Evolutionary conservation across 768 basidiomycete species (phyloP).

Genomic region (Tricholoma flavovirens): DNA sequence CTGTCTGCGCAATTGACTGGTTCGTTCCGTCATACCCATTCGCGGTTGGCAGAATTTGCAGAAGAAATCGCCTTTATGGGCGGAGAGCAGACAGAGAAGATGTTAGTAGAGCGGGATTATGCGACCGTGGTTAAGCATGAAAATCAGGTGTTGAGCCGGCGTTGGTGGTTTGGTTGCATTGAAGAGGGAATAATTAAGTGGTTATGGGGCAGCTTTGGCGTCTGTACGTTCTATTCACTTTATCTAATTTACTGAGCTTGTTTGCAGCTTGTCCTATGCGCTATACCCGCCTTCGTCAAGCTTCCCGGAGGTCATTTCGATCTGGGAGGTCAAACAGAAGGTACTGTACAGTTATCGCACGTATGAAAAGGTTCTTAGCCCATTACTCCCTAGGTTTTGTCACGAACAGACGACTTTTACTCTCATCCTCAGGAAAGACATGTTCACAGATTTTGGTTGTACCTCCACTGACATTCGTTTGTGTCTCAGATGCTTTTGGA

Average conservation of each 20-base stretch:
- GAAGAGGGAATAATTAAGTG: conserved; percentile 97
- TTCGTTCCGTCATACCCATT: conserved; percentile 86
- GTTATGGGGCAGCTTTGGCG: conserved; percentile 94
- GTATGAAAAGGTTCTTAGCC: not conserved
- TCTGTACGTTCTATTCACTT: conserved; percentile 32
- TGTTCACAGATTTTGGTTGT: not conserved
- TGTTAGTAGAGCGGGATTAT: conserved; percentile 85
- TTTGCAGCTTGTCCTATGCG: conserved; percentile 72
- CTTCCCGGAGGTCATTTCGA: conserved; percentile 70
- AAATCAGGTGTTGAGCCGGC: conserved; percentile 67
- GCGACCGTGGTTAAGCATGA: conserved; percentile 81
- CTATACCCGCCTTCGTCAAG: conserved; percentile 90
- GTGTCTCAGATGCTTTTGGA: conserved; percentile 75
- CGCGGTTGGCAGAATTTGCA: conserved; percentile 81
- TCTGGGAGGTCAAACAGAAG: conserved; percentile 86
- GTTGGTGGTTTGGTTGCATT: conserved; percentile 86
- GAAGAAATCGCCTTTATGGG: conserved; percentile 88
- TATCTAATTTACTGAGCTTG: conserved; percentile 6
- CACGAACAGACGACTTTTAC: conserved; percentile 85
- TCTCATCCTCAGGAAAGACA: conserved; percentile 72
- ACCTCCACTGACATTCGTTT: conserved; percentile 2
- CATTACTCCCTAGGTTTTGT: conserved; percentile 67
- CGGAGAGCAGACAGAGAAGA: conserved; percentile 87
- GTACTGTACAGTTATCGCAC: conserved; percentile 29
- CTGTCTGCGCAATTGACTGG: conserved; percentile 86